Evolutionary conservation across 495 filamentous ascomycete genomes (phyloP).

Genomic region (Cairneyella variabilis): DNA sequence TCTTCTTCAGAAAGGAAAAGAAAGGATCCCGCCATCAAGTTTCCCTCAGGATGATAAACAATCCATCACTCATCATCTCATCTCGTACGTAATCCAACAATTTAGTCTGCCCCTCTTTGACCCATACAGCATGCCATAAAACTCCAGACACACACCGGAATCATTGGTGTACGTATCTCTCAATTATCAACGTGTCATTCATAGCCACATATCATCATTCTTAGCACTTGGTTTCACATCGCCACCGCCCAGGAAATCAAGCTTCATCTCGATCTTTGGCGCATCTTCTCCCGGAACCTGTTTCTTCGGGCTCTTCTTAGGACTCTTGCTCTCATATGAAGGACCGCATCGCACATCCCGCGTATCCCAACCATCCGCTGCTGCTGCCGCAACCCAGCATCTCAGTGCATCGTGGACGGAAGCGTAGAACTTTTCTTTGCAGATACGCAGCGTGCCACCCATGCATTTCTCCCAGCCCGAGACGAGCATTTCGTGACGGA

Average conservation of each 20-base stretch:
- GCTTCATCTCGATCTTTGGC: slow-evolving; percentile 55
- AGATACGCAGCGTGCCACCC: slow-evolving; percentile 77
- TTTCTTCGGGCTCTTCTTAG: slow-evolving; percentile 39
- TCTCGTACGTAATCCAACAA: too few relatives aligned
- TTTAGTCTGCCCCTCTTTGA: too few relatives aligned
- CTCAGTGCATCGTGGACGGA: slow-evolving; percentile 83
- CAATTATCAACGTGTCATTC: too few relatives aligned
- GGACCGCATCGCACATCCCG: slow-evolving; percentile 71
- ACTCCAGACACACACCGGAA: too few relatives aligned
- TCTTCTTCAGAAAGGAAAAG: too few relatives aligned
- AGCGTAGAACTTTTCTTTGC: slow-evolving; percentile 96
- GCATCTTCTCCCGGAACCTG: slow-evolving; percentile 27
- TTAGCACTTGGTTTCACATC: slow-evolving; percentile 10
- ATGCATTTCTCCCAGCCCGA: slow-evolving; percentile 91
- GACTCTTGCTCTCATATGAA: slow-evolving; percentile 43
- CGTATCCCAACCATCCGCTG: slow-evolving; percentile 84
- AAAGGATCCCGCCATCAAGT: too few relatives aligned
- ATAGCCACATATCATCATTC: slow-evolving; percentile 23
- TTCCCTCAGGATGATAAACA: too few relatives aligned
- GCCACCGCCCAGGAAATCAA: slow-evolving; percentile 29
- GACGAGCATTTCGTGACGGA: slow-evolving; percentile 71
- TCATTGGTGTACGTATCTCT: too few relatives aligned
- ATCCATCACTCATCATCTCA: too few relatives aligned
- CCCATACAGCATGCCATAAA: too few relatives aligned
- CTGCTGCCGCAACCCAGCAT: slow-evolving; percentile 85